Evolutionary conservation across 257 asterid genomes (phyloP), one percentile per base, ranked within the genome.

Genomic region (Solanum acaule): DNA sequence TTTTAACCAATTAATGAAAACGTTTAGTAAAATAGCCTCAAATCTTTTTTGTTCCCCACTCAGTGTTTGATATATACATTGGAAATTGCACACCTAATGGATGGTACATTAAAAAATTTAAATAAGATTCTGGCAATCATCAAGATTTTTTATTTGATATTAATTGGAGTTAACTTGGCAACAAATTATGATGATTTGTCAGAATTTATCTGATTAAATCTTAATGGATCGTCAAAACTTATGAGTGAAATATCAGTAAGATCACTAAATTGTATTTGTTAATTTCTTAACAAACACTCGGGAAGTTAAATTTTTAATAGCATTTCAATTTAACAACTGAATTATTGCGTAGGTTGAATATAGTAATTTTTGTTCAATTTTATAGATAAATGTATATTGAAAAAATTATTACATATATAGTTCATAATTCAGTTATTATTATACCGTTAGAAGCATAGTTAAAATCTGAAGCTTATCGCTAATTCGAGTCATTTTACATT

Each of bases 331-430:
- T 56, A 56, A 56, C n/a, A 6, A 2, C 23, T 52, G 63, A 52
- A 52, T 6, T 56, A 56, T 18, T 56, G n/a, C 7, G n/a, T 18
- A 56, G 65, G n/a, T 56, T 56, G 12, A 59, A 1, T 56, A 7
- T 59, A 59, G 11, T 59, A 20, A 59, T 3, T 52, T 16, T 59
- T 20, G 11, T 8, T 7, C 67, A 20, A 56, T 56, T 56, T 18
- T 56, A 18, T 56, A 6, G 0, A 16, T 0, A 49, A 20, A 20
- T 56, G 0, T 20, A 20, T 56, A 7, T 56, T 56, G 0, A 52
- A 52, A 16, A 6, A 15, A 1, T 52, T 52, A 18, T 18, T 52
- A 7, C 1, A 56, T 0, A 22, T 22, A 61, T 61, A 61, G 27
- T 61, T 61, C 67, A 8, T 22, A 2, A 22, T 22, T 61, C 27